Conservation (phyloP, 2,329 filamentous ascomycete species). For the Penicillium sp. region DNA sequence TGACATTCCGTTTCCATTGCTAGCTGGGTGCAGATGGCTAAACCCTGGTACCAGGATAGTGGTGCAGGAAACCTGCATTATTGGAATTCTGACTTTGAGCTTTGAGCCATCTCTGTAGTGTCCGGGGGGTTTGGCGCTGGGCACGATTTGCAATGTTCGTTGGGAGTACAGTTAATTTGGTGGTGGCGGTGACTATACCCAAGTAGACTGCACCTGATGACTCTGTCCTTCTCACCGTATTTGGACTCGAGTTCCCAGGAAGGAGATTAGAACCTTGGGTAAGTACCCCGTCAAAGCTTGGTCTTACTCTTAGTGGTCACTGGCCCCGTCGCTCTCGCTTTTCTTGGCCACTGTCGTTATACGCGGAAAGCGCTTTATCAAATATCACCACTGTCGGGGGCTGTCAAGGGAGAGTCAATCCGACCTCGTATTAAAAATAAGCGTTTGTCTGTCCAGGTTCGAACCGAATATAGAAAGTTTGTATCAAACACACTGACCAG, state of each 20-base stretch:
- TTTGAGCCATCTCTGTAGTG: background rate
- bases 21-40: constrained; percentile 3
- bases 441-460: background rate
- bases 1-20: constrained; percentile 6
- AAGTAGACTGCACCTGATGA: background rate
- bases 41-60: constrained; percentile 9
- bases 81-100: background rate
- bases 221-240: constrained; percentile 1
- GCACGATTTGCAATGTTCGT: background rate
- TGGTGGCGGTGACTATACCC: constrained; percentile 2
- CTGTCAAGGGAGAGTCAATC: background rate
- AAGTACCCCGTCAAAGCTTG: background rate
- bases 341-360: background rate
- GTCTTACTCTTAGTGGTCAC: background rate
- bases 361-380: background rate
- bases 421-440: background rate
- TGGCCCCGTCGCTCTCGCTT: background rate
- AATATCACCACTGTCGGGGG: background rate
- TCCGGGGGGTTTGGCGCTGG: background rate
- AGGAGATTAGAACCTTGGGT: background rate
- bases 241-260: background rate
- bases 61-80: constrained; percentile 12
- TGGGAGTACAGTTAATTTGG: background rate
- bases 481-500: background rate
- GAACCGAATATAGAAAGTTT: background rate